Conservation (phyloP, 495 filamentous ascomycete species). For the Annulohypoxylon maeteangense region DNA sequence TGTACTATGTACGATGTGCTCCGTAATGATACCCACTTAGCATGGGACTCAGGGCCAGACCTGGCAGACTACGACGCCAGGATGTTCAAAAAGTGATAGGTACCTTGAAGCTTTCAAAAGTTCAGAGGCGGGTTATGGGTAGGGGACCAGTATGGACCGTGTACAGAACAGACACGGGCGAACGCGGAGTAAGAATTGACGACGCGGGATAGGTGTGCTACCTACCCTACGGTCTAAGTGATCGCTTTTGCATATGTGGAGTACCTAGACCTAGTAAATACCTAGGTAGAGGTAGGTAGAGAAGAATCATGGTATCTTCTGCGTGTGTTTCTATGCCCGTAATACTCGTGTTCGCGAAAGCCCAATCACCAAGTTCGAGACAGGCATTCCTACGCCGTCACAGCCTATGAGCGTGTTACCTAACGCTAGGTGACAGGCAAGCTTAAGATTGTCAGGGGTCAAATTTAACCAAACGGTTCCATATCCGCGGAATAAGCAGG, state of each 20-base stretch:
- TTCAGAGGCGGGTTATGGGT: slow-evolving; percentile 8
- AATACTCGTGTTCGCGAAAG: slow-evolving; percentile 28
- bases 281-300: too few species aligned
- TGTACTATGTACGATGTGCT: slow-evolving; percentile 35
- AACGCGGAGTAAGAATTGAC: slow-evolving; percentile 28
- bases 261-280: too few species aligned
- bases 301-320: slow-evolving; percentile 28
- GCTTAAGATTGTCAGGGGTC: slow-evolving; percentile 40
- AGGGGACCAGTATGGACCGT: neutral
- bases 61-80: slow-evolving; percentile 40
- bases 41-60: slow-evolving; percentile 41
- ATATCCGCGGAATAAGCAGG: slow-evolving; percentile 45
- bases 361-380: slow-evolving; percentile 22
- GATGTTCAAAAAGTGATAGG: slow-evolving; percentile 26
- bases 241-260: slow-evolving; percentile 32
- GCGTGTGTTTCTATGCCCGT: slow-evolving; percentile 30
- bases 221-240: neutral
- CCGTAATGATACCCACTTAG: slow-evolving; percentile 37
- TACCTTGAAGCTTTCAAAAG: slow-evolving; percentile 8
- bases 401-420: slow-evolving; percentile 24
- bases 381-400: slow-evolving; percentile 18
- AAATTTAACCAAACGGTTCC: slow-evolving; percentile 45
- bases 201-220: slow-evolving; percentile 23
- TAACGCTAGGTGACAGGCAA: slow-evolving; percentile 13
- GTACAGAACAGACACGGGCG: slow-evolving; percentile 2